Base-by-base conservation (phyloP, 75 land plant species). In the Pinus tabuliformis region DNA sequence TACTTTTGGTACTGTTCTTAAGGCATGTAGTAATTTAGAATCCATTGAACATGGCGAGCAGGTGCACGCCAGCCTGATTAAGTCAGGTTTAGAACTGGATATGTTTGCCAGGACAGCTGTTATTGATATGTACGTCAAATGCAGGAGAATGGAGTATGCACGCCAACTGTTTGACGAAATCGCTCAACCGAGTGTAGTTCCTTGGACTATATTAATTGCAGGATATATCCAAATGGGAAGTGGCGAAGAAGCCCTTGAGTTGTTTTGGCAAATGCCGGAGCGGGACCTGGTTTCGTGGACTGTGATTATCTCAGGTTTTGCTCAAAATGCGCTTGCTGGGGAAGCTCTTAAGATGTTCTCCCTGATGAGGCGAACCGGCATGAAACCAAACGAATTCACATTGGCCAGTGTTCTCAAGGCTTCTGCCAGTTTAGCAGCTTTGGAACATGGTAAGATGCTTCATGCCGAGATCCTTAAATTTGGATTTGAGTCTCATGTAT, bases 131-230 rank as follows among this genome's bases (percentile, higher is more conserved):
- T 82, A 82, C 73, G 81, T 54, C 15, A 79, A 73, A 56, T 82
- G 83, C 64, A 66, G 68, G 24, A 30, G 37, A 20, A 56, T 79
- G 57, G 65, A 72, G 42, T 39, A 70, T 28, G 87, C 88, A 2
- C 14, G 80, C n/a, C 16, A 57, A 21, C 65, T 58, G 4, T 80
- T 87, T 75, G 24, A 77, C 65, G 88, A 88, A 92, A 79, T 60
- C 62, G 8, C 20, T 18, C 83, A 22, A 37, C 20, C 2, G 7
- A 60, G 22, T 60, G 86, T 78, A 66, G 81, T 75, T 73, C 79
- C 88, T 30, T 88, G 90, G 88, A 85, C 84, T 9, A 60, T 80
- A 59, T 83, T 92, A 90, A 84, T 92, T 49, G 77, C 73, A 59
- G 78, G 85, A 54, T 92, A 87, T 78, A 83, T 84, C 28, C 81